Evolutionary conservation across 1,284 basidiomycete species (phyloP).

Genomic region (Moniliella sp.): DNA sequence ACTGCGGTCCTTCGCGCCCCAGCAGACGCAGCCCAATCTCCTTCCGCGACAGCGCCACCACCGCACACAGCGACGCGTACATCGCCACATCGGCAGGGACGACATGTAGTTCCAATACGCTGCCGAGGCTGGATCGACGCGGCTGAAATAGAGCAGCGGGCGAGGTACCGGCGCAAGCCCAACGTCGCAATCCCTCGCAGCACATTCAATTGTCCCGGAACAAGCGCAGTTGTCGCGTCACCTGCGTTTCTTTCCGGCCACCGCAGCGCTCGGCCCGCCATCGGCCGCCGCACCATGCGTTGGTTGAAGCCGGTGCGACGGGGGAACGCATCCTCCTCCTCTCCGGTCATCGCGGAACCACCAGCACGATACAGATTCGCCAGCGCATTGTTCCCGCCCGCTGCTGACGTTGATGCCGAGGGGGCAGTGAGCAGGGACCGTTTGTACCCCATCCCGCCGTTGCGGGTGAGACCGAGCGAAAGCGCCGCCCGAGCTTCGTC

Average conservation of each 20-base stretch:
- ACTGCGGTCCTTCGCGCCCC: neutral
- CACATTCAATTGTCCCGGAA: slow-evolving; percentile 59
- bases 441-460: slow-evolving; percentile 6
- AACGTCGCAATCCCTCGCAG: slow-evolving; percentile 53
- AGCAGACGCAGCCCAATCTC: slow-evolving; percentile 36
- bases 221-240: too few species aligned
- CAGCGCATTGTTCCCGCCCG: too few species aligned
- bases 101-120: slow-evolving; percentile 45
- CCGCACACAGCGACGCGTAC: slow-evolving; percentile 56
- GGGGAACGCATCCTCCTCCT: too few species aligned
- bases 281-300: too few species aligned
- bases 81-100: slow-evolving; percentile 58
- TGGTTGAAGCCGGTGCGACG: slow-evolving; percentile 1
- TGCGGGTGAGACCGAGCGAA: slow-evolving; percentile 9
- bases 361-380: slow-evolving; percentile 28
- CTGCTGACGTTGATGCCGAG: too few species aligned
- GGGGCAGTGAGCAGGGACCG: too few species aligned
- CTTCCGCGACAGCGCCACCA: slow-evolving; percentile 50
- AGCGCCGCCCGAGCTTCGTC: too few species aligned
- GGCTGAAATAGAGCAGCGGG: too few species aligned
- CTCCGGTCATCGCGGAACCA: slow-evolving; percentile 6
- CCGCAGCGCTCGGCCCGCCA: too few species aligned
- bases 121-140: too few species aligned
- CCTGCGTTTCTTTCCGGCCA: too few species aligned
- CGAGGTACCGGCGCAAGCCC: slow-evolving; percentile 50